Conservation (phyloP, 2,329 filamentous ascomycete genomes). For the Cercospora zeae-maydis region DNA sequence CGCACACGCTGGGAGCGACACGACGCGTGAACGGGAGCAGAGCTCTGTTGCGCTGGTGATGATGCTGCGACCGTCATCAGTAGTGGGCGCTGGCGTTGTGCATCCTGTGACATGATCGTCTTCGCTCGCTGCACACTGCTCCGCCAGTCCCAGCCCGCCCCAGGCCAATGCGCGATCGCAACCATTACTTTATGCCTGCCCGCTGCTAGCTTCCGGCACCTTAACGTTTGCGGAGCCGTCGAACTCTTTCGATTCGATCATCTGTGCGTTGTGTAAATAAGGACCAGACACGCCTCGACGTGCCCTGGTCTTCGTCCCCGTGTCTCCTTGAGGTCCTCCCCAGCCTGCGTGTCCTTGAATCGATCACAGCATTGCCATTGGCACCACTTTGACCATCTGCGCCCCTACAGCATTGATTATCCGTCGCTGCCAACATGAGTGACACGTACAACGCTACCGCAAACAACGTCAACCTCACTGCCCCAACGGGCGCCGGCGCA, state of each 20-base stretch:
- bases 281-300: conserved; percentile 8
- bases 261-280: conserved; percentile 19
- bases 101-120: conserved; percentile 7
- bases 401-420: background rate
- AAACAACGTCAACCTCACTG: conserved; percentile 30
- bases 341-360: background rate
- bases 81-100: conserved; percentile 12
- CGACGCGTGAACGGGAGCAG: conserved; percentile 14
- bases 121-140: conserved; percentile 2
- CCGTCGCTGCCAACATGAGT: conserved; percentile 8
- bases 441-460: conserved; percentile 27
- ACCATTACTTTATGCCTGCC: conserved; percentile 3
- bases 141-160: conserved; percentile 1
- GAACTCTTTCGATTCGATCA: background rate
- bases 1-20: conserved; percentile 20
- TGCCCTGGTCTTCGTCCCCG: conserved; percentile 7
- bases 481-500: conserved; percentile 19
- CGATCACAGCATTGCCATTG: conserved; percentile 5
- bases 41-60: background rate
- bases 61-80: conserved; percentile 16
- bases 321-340: conserved; percentile 10
- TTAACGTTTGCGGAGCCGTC: conserved; percentile 17
- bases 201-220: conserved; percentile 14
- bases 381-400: background rate
- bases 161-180: conserved; percentile 18